Conservation (phyloP, 78 protist genomes). For the Planoprotostelium fungivorum region DNA sequence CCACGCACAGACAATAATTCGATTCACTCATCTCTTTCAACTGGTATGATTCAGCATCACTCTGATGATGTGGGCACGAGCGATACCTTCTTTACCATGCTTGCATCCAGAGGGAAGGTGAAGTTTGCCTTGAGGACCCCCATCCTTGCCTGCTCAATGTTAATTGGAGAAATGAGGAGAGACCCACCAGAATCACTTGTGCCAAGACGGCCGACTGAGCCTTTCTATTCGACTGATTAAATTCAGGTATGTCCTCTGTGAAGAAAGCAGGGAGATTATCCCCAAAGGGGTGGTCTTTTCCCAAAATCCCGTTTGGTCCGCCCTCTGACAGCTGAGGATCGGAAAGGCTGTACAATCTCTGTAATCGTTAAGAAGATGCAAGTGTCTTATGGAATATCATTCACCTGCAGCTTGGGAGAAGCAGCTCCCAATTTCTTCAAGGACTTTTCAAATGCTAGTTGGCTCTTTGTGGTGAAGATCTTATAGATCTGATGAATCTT, state of each 20-base stretch:
- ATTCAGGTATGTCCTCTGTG: not conserved
- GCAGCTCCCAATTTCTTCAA: not conserved
- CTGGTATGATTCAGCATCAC: not conserved
- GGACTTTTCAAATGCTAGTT: not conserved
- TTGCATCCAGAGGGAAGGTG: not conserved
- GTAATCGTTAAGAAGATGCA: no score
- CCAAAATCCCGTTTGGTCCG: not conserved
- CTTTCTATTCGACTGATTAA: not conserved
- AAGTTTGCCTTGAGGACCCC: not conserved
- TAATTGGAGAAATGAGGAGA: no score
- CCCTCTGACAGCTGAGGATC: not conserved
- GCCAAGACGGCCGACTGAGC: not conserved
- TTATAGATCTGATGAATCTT: not conserved
- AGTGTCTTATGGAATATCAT: no score
- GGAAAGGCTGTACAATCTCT: not conserved
- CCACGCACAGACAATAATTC: not conserved
- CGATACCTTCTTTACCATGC: not conserved
- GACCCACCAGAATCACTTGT: not conserved
- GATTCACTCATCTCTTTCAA: not conserved
- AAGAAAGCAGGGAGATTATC: not conserved
- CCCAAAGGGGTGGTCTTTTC: not conserved
- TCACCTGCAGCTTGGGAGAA: not conserved
- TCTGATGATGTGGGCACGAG: not conserved
- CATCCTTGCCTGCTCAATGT: no score
- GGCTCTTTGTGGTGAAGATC: not conserved